Conservation (phyloP, 2,329 filamentous ascomycete genomes). For the Didymellaceae sp. region DNA sequence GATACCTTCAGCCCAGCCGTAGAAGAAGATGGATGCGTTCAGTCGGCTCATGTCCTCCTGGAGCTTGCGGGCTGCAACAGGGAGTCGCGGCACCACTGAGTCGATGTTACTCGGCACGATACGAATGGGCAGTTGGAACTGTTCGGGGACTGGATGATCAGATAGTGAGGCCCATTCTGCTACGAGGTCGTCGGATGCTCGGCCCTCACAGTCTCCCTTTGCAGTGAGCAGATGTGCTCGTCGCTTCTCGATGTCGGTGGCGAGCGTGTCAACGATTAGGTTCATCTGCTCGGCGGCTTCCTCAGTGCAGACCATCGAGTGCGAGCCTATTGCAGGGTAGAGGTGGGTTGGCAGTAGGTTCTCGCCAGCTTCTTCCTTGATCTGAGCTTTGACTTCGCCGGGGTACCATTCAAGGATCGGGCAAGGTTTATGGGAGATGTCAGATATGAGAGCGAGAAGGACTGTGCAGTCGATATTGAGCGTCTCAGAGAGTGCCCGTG, state of each 20-base stretch:
- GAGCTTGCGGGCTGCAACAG: slow-evolving; percentile 53
- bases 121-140: slow-evolving; percentile 67
- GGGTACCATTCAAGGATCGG: slow-evolving; percentile 61
- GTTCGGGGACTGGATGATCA: slow-evolving; percentile 59
- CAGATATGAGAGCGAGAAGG: slow-evolving; percentile 74
- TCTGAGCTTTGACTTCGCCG: slow-evolving; percentile 67
- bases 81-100: slow-evolving; percentile 47
- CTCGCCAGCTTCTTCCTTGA: slow-evolving; percentile 67
- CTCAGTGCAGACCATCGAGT: slow-evolving; percentile 68
- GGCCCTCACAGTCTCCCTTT: slow-evolving; percentile 39
- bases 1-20: slow-evolving; percentile 68
- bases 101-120: slow-evolving; percentile 58
- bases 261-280: slow-evolving; percentile 48
- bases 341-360: slow-evolving; percentile 66
- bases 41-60: slow-evolving; percentile 62
- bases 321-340: slow-evolving; percentile 65
- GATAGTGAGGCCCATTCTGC: slow-evolving; percentile 53
- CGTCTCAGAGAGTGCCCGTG: slow-evolving; percentile 49
- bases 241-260: slow-evolving; percentile 53
- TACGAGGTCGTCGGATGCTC: slow-evolving; percentile 23
- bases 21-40: slow-evolving; percentile 73
- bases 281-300: slow-evolving; percentile 70
- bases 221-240: slow-evolving; percentile 67
- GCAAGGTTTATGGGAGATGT: slow-evolving; percentile 68
- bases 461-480: slow-evolving; percentile 73